Conservation (phyloP, 768 basidiomycete species). For the Lepiota venenata region DNA sequence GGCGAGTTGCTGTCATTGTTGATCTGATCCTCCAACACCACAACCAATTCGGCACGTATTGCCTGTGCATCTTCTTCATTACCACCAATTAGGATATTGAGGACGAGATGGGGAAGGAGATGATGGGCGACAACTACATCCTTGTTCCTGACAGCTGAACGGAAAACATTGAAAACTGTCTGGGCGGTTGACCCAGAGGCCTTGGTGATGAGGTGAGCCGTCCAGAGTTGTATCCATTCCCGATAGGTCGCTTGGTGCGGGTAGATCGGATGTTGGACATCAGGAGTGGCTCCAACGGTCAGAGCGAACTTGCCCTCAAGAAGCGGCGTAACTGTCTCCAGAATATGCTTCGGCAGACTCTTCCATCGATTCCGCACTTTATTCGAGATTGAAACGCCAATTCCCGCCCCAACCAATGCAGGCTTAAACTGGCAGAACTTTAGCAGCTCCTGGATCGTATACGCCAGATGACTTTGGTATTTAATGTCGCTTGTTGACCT, state of each 20-base stretch:
- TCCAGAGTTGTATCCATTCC: slow-evolving; percentile 95
- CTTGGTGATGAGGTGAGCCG: slow-evolving; percentile 70
- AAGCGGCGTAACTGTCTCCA: slow-evolving; percentile 84
- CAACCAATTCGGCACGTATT: slow-evolving; percentile 73
- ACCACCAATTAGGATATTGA: slow-evolving; percentile 82
- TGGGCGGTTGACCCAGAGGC: slow-evolving; percentile 56
- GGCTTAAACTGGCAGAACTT: slow-evolving; percentile 84
- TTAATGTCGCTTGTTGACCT: slow-evolving; percentile 91
- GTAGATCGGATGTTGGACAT: slow-evolving; percentile 74
- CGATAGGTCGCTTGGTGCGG: slow-evolving; percentile 75
- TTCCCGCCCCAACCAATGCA: slow-evolving; percentile 58
- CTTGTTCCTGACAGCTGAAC: slow-evolving; percentile 74
- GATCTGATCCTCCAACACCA: slow-evolving; percentile 88
- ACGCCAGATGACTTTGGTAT: slow-evolving; percentile 87
- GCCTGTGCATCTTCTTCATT: slow-evolving; percentile 53
- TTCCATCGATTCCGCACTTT: slow-evolving; percentile 79
- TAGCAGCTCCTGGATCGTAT: slow-evolving; percentile 87
- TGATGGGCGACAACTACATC: slow-evolving; percentile 95
- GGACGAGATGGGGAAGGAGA: slow-evolving; percentile 86
- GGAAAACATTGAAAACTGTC: slow-evolving; percentile 75
- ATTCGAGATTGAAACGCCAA: slow-evolving; percentile 47
- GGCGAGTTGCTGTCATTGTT: slow-evolving; percentile 51
- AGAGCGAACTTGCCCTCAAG: slow-evolving; percentile 67
- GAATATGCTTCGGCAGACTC: slow-evolving; percentile 72
- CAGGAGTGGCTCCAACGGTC: slow-evolving; percentile 35